Evolutionary conservation across 2,329 filamentous ascomycete species (phyloP).

Genomic region (Penicillium crustosum): DNA sequence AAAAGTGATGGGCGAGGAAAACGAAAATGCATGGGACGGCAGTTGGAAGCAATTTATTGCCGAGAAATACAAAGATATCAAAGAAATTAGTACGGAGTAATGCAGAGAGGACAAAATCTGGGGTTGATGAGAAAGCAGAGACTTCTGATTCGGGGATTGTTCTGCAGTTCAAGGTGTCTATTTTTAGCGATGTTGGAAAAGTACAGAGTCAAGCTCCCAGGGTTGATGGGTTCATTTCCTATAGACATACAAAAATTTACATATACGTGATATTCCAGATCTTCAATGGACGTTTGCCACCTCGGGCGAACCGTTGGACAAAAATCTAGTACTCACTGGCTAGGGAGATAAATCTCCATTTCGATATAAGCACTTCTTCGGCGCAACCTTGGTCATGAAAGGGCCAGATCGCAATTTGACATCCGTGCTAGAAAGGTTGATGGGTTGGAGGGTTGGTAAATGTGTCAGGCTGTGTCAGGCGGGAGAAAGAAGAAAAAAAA

Average conservation of each 20-base stretch:
- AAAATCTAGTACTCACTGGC: conserved; percentile 47
- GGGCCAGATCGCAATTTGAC: conserved; percentile 97
- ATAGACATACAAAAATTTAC: conserved; percentile 14
- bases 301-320: conserved; percentile 35
- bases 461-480: background rate
- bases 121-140: conserved; percentile 17
- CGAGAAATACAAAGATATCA: conserved; percentile 2
- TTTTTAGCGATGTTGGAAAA: background rate
- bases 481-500: conserved; percentile 11
- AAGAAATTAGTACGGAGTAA: background rate
- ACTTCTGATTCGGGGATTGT: conserved; percentile 16
- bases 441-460: background rate
- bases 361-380: conserved; percentile 95
- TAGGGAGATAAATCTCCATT: conserved; percentile 20
- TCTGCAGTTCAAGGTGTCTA: background rate
- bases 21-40: conserved; percentile 21
- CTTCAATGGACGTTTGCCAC: conserved; percentile 48
- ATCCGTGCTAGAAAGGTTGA: conserved; percentile 74
- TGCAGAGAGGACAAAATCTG: background rate
- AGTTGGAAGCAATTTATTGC: conserved; percentile 16
- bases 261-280: conserved; percentile 64
- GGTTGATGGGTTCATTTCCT: background rate
- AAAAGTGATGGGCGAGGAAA: conserved; percentile 7
- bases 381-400: conserved; percentile 87
- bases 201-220: background rate